A percentile compares a stretch with the other conserved stretches of the same genome.
Conservation (phyloP, 352 stramenopile species). For the Phytophthora europaea region DNA sequence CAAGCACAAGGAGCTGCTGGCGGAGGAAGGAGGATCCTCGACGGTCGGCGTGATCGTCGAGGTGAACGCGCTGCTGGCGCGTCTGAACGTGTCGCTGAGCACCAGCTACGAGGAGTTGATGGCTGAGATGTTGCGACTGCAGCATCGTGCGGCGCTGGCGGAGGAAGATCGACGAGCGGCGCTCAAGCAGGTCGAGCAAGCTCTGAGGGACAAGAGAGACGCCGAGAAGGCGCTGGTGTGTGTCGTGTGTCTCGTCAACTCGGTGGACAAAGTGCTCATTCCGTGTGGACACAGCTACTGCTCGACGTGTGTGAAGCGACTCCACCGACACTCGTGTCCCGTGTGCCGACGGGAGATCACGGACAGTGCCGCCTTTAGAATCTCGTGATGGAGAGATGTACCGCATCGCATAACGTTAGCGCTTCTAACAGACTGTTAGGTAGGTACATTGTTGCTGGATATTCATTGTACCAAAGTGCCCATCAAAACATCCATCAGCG, state of each 20-base stretch:
- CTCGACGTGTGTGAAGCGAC: slow-evolving; percentile 49
- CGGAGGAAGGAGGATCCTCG: slow-evolving; percentile 3
- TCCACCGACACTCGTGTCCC: slow-evolving; percentile 51
- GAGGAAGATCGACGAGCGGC: slow-evolving; percentile 53
- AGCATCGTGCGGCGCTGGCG: slow-evolving; percentile 45
- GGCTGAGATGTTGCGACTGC: slow-evolving; percentile 51
- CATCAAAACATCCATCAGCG: slow-evolving; percentile 10
- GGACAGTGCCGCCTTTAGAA: slow-evolving; percentile 46
- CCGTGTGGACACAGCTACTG: slow-evolving; percentile 76
- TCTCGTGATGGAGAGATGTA: slow-evolving; percentile 37
- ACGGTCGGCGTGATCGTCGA: slow-evolving; percentile 43
- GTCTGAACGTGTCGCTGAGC: slow-evolving; percentile 60
- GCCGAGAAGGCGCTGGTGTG: slow-evolving; percentile 60
- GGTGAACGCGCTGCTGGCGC: slow-evolving; percentile 57
- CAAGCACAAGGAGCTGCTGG: slow-evolving; percentile 3
- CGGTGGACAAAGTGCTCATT: slow-evolving; percentile 64
- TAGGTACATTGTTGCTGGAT: slow-evolving; percentile 28
- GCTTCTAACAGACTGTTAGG: background rate
- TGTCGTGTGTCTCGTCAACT: slow-evolving; percentile 65
- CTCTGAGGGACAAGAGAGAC: slow-evolving; percentile 59
- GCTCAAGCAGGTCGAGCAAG: slow-evolving; percentile 47
- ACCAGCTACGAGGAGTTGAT: slow-evolving; percentile 61
- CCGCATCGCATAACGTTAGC: background rate
- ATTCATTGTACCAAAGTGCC: slow-evolving; percentile 5
- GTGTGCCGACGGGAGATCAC: slow-evolving; percentile 55